Evolutionary conservation across 306 rosid species (phyloP).

Genomic region (Prunus davidiana): DNA sequence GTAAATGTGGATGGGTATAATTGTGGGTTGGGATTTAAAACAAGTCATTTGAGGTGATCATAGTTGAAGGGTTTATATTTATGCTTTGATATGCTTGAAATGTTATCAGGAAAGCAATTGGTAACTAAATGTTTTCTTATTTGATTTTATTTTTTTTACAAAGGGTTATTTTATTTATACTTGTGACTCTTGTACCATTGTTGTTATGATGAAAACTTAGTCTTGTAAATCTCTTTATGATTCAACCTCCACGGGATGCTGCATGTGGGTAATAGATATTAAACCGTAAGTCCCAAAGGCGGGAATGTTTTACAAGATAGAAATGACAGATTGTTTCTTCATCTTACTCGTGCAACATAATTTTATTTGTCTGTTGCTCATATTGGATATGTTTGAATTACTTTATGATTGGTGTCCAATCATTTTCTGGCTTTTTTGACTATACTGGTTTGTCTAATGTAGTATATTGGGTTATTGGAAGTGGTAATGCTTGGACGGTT

Average conservation of each 20-base stretch:
- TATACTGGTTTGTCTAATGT: background rate
- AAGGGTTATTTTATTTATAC: background rate
- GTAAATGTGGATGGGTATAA: background rate
- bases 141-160: background rate
- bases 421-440: background rate
- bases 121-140: background rate
- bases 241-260: background rate
- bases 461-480: background rate
- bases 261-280: background rate
- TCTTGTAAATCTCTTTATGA: background rate
- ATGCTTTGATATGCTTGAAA: background rate
- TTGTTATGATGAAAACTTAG: background rate
- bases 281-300: background rate
- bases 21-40: background rate
- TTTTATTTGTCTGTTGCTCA: background rate
- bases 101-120: background rate
- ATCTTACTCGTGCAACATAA: constrained; percentile 2
- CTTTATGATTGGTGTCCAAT: background rate
- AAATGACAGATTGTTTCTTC: background rate
- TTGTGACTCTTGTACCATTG: background rate
- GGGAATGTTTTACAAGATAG: background rate
- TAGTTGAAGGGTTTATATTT: background rate
- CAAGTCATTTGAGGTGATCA: background rate
- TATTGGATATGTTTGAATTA: background rate
- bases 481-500: background rate